Evolutionary conservation across 257 asterid species (phyloP).

Genomic region (Capsicum rhomboideum): DNA sequence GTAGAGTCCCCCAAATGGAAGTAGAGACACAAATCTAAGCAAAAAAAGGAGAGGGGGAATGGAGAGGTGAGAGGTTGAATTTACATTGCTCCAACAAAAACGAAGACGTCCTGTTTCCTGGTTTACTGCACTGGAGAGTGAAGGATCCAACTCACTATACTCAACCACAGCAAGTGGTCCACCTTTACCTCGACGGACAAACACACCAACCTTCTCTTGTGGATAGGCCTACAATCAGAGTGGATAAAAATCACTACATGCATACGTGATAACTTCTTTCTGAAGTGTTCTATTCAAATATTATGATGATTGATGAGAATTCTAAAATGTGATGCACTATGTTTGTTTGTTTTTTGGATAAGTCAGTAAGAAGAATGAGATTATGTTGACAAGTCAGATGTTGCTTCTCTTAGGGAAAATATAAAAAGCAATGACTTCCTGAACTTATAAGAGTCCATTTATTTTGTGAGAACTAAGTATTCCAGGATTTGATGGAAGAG

Average conservation of each 20-base stretch:
- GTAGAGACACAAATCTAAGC: neutral
- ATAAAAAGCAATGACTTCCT: neutral
- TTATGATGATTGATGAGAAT: neutral
- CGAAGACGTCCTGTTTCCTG: constrained; percentile 95
- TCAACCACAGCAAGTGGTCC: constrained; percentile 96
- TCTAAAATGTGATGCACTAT: neutral
- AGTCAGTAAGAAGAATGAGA: neutral
- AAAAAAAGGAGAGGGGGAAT: neutral
- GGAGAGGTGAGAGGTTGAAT: constrained; percentile 4
- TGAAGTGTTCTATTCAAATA: neutral
- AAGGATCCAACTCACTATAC: constrained; percentile 78
- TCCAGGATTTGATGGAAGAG: neutral
- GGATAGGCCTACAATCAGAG: constrained; percentile 65
- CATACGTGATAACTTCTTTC: neutral
- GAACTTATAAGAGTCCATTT: neutral
- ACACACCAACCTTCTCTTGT: constrained; percentile 96
- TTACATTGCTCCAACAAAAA: constrained; percentile 95
- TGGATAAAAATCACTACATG: neutral
- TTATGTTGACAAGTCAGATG: neutral
- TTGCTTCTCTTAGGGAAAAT: neutral
- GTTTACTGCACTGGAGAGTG: constrained; percentile 64
- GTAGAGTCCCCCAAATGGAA: neutral
- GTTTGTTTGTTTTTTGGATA: no score
- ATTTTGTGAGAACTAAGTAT: neutral
- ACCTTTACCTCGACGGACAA: constrained; percentile 86